Percentiles rank a stretch among this genome's conserved stretches.
phyloP scores from a whole-genome alignment of 2,329 filamentous ascomycete genomes.

The Fusarium succisae region DNA sequence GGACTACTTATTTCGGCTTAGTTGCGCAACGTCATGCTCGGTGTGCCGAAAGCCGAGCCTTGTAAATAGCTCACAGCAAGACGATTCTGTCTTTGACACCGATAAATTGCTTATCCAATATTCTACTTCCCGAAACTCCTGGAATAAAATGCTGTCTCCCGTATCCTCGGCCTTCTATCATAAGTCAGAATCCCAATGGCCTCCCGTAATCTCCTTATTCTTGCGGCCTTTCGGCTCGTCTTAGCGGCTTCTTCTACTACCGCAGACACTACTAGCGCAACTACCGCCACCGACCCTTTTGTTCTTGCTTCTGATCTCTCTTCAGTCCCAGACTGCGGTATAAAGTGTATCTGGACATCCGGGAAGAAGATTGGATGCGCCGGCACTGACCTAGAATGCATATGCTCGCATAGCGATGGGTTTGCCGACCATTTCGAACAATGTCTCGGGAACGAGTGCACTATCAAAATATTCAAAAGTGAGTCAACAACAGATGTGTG shows the following conservation, averaged over 20 bases:
- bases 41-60: not conserved
- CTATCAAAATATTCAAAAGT: not conserved
- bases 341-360: not conserved
- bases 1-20: not conserved
- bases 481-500: not conserved
- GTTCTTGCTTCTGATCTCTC: not conserved
- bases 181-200: not conserved
- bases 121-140: not conserved
- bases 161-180: too few species aligned
- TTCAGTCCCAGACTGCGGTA: not conserved
- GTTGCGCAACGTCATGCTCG: not conserved
- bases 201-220: not conserved
- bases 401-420: not conserved
- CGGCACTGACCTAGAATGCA: not conserved
- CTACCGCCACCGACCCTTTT: not conserved
- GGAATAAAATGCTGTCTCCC: not conserved
- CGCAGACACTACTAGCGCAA: not conserved
- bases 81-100: not conserved
- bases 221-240: not conserved
- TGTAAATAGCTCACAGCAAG: not conserved
- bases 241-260: not conserved
- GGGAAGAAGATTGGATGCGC: not conserved
- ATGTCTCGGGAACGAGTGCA: not conserved
- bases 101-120: not conserved
- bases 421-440: not conserved